phyloP scores from a whole-genome alignment of 1,139 yeast genomes.

The Sugiyamaella novakii region DNA sequence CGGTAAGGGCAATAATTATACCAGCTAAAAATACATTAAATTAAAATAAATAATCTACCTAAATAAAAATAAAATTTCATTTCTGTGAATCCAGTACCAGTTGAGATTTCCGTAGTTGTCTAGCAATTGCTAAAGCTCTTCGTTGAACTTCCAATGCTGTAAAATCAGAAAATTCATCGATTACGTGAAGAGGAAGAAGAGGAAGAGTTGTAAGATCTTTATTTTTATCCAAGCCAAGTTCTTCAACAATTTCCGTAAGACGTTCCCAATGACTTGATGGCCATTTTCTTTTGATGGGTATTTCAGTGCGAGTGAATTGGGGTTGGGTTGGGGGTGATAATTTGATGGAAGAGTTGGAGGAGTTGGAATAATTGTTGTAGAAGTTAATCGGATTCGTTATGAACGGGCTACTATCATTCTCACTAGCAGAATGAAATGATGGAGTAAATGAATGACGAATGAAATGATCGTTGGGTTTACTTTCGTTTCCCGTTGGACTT shows the following conservation, averaged over 20 bases:
- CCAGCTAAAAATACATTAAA: conserved; percentile 7
- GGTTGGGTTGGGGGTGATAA: conserved; percentile 13
- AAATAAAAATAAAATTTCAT: not conserved
- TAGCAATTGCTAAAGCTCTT: conserved; percentile 27
- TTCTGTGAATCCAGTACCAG: not conserved
- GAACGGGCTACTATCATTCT: no score
- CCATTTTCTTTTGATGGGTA: conserved; percentile 12
- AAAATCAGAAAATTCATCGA: conserved; percentile 23
- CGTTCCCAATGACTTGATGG: conserved; percentile 23
- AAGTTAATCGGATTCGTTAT: not conserved
- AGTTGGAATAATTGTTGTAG: not conserved
- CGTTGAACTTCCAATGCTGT: conserved; percentile 21
- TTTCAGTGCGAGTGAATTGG: not conserved
- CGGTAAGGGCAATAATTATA: conserved; percentile 3
- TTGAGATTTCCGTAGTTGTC: conserved; percentile 16
- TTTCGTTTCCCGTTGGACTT: no score
- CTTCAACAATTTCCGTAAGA: conserved; percentile 20
- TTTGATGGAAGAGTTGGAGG: not conserved
- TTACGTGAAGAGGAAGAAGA: conserved; percentile 20
- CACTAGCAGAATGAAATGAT: not conserved
- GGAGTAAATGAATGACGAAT: no score
- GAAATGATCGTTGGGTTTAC: no score
- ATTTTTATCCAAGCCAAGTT: conserved; percentile 13
- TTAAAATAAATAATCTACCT: conserved; percentile 8
- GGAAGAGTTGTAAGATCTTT: conserved; percentile 22